Conservation (phyloP, 768 basidiomycete genomes). For the Candolleomyces efflorescens region DNA sequence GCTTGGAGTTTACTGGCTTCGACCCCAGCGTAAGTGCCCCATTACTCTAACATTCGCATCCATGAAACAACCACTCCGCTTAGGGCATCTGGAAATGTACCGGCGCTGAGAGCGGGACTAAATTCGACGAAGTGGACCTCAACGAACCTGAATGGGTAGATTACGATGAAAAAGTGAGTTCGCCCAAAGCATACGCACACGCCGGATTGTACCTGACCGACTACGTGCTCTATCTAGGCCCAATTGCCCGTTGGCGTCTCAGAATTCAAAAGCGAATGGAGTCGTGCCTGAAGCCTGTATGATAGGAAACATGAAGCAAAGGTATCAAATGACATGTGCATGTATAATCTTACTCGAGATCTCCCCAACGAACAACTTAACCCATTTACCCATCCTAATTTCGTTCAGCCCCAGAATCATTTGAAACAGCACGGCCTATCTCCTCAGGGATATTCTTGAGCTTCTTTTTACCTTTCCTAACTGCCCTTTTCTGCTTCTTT, state of each 20-base stretch:
- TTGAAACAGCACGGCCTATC: conserved; percentile 8
- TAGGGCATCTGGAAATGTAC: conserved; percentile 79
- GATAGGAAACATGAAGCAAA: not conserved
- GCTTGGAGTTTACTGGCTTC: conserved; percentile 78
- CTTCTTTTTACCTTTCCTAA: conserved; percentile 29
- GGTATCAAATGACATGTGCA: not conserved
- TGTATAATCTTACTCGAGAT: not conserved
- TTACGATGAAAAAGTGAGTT: conserved; percentile 85
- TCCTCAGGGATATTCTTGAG: conserved; percentile 22
- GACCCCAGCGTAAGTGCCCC: conserved; percentile 55
- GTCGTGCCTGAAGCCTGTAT: conserved; percentile 44
- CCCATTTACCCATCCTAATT: not conserved
- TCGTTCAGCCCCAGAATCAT: not conserved
- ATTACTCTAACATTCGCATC: not conserved
- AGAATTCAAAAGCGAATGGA: conserved; percentile 61
- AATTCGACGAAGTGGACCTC: conserved; percentile 66
- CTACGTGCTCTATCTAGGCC: conserved; percentile 33
- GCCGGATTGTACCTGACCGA: not conserved
- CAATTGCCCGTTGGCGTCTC: conserved; percentile 68
- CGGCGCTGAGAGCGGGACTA: conserved; percentile 47
- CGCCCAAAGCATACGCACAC: not conserved
- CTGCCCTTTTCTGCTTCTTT: conserved; percentile 30
- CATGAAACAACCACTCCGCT: not conserved
- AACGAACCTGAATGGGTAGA: conserved; percentile 75
- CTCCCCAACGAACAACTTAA: not conserved